These are phyloP conservation scores for Trametes villosa DNA, from an alignment of 768 basidiomycete species.

Conservation along the genomic window DNA sequence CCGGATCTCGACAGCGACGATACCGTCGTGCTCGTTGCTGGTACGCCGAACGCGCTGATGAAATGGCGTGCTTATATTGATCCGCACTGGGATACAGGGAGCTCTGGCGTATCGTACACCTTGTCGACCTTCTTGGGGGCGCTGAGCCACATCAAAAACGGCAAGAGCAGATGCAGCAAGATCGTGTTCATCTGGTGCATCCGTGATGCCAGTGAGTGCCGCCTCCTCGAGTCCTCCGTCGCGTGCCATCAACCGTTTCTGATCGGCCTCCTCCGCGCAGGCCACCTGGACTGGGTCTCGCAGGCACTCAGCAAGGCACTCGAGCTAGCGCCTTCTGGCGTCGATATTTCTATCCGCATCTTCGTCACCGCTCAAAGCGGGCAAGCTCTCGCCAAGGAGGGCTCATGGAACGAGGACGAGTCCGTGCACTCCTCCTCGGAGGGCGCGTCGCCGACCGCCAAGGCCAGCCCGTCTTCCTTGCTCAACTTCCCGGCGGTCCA, in stretches of 20 bases:
- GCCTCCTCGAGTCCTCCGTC: neutral
- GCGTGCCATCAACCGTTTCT: neutral
- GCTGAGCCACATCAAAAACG: slow-evolving; percentile 39
- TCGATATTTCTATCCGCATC: slow-evolving; percentile 45
- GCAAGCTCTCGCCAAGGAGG: slow-evolving; percentile 23
- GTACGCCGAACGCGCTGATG: neutral
- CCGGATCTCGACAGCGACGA: slow-evolving; percentile 47
- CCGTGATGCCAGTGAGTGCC: slow-evolving; percentile 40
- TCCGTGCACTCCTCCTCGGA: slow-evolving; percentile 21
- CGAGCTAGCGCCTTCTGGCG: slow-evolving; percentile 31
- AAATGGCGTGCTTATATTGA: neutral
- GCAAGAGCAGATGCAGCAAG: slow-evolving; percentile 34
- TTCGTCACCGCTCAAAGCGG: slow-evolving; percentile 40
- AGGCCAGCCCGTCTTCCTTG: slow-evolving; percentile 26
- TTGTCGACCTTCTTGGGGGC: slow-evolving; percentile 48
- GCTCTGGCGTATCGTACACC: slow-evolving; percentile 54
- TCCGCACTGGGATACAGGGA: slow-evolving; percentile 27
- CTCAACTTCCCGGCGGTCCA: slow-evolving; percentile 33
- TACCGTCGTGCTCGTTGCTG: slow-evolving; percentile 53
- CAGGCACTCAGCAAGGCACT: slow-evolving; percentile 41
- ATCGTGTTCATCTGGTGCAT: slow-evolving; percentile 51
- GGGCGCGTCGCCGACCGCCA: neutral
- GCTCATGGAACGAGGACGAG: slow-evolving; percentile 26
- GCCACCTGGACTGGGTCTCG: slow-evolving; percentile 52
- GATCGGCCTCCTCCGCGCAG: slow-evolving; percentile 13